Base-by-base conservation (phyloP, 2,329 filamentous ascomycete species). In the Hypoxylon sp. region DNA sequence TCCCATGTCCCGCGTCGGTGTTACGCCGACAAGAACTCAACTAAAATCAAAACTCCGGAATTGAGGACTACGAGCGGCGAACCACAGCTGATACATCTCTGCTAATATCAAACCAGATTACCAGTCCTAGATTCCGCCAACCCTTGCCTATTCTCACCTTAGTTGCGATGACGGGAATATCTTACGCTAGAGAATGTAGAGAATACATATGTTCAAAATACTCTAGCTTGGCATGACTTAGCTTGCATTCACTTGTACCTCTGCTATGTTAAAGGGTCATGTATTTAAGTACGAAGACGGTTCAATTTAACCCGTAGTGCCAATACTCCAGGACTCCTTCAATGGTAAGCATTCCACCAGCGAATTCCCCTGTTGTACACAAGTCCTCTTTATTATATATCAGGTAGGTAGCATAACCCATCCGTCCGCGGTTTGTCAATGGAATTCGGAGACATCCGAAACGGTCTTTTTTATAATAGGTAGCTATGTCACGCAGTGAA, bases 1-100 rank as follows among this genome's bases (percentile, higher is more conserved):
- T 17, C 31, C 65, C 65, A 29, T 67, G 64, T 63, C 37, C 64
- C 39, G 65, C 44, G 31, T 48, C 65, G 65, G 42, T 14, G n/a
- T 46, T 48, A 55, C 53, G 52, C 52, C 47, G 31, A 46, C 46
- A 48, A 26, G 17, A n/a, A 51, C 26, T 46, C 26, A 50, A 29
- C 26, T 14, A 37, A 5, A 39, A 17, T 31, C 35, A 29, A 31
- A 33, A 46, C n/a, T 13, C 24, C 44, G 58, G 19, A 46, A 44
- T 29, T 26, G n/a, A 17, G 57, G 44, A 33, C 57, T 35, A 29
- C 46, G 26, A 24, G n/a, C 24, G 55, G 37, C 39, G 46, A n/a
- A 14, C 8, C 31, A 51, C 39, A 33, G 22, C n/a, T 14, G 26
- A 31, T 24, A 5, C 5, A 22, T 31, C 19, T 31, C 33, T 17